Percentiles rank a stretch among this genome's conserved stretches.
phyloP scores from a whole-genome alignment of 139 green algal species.

The Chlorokybus atmophyticus region DNA sequence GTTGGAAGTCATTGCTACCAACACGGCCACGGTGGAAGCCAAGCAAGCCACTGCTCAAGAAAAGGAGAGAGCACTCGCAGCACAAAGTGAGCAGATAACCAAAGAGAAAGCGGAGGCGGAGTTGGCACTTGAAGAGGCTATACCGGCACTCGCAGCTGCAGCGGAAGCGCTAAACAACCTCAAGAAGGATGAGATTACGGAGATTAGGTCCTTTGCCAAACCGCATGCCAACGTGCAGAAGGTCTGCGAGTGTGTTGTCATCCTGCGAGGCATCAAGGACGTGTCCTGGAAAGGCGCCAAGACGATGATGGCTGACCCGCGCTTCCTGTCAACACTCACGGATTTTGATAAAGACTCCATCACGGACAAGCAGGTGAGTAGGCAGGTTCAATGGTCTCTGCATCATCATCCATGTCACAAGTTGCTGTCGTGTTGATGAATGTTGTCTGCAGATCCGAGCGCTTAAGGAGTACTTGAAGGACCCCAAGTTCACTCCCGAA shows the following conservation, averaged over 20 bases:
- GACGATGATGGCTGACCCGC: constrained; percentile 70
- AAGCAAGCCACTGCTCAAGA: constrained; percentile 50
- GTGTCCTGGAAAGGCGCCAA: constrained; percentile 72
- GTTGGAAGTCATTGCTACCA: constrained; percentile 55
- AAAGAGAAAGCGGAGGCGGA: constrained; percentile 75
- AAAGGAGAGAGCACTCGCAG: constrained; percentile 63
- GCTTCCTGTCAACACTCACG: constrained; percentile 60
- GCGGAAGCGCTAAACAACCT: constrained; percentile 65
- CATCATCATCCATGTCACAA: too few species aligned
- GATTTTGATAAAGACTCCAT: constrained; percentile 78
- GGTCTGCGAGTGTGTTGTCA: constrained; percentile 78
- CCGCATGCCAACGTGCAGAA: constrained; percentile 70
- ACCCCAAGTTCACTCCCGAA: constrained; percentile 59
- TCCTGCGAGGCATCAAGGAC: constrained; percentile 66
- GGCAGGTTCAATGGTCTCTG: too few species aligned
- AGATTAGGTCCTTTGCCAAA: constrained; percentile 76
- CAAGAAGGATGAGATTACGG: constrained; percentile 78
- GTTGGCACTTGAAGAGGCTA: constrained; percentile 60
- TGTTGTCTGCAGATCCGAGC: too few species aligned
- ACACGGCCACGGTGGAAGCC: constrained; percentile 55
- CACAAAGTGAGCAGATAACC: constrained; percentile 36
- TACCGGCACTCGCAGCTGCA: constrained; percentile 69
- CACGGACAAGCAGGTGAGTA: constrained; percentile 57
- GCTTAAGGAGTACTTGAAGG: constrained; percentile 74
- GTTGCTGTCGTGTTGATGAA: constrained; percentile 26